A percentile compares a stretch with the other conserved stretches of the same genome.
These are phyloP conservation scores for Rhinocladiella similis DNA, from an alignment of 2,329 filamentous ascomycete genomes.

Conservation along the genomic window DNA sequence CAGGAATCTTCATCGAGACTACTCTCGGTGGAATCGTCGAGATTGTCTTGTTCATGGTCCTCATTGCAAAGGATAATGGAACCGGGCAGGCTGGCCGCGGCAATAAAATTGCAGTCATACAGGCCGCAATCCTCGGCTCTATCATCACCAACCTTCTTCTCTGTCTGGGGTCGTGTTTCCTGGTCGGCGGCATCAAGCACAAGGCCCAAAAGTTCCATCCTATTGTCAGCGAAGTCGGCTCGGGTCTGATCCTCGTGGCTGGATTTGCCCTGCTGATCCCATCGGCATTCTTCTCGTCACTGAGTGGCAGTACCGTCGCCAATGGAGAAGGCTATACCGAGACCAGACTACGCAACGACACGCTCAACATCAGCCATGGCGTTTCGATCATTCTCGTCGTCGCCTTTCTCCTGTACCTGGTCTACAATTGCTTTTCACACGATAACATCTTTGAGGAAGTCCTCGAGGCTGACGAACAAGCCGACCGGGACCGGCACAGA, in stretches of 20 bases:
- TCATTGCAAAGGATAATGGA: slow-evolving; percentile 56
- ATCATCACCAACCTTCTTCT: slow-evolving; percentile 79
- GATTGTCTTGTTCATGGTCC: slow-evolving; percentile 77
- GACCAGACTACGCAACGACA: slow-evolving; percentile 51
- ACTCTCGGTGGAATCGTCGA: slow-evolving; percentile 74
- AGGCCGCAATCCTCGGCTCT: slow-evolving; percentile 80
- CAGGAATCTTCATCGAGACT: slow-evolving; percentile 52
- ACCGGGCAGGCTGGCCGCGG: slow-evolving; percentile 31
- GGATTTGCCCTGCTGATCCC: slow-evolving; percentile 55
- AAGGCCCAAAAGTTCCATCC: slow-evolving; percentile 72
- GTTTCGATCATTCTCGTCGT: slow-evolving; percentile 70
- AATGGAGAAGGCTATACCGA: slow-evolving; percentile 33
- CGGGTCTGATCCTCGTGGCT: slow-evolving; percentile 73
- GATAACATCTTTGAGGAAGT: slow-evolving; percentile 75
- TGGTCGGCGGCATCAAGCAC: slow-evolving; percentile 69
- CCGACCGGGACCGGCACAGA: slow-evolving; percentile 63
- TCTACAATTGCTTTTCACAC: slow-evolving; percentile 75
- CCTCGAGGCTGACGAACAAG: slow-evolving; percentile 68
- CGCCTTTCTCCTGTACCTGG: slow-evolving; percentile 66
- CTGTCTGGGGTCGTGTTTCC: slow-evolving; percentile 78
- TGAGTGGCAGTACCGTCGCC: slow-evolving; percentile 52
- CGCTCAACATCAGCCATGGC: slow-evolving; percentile 67
- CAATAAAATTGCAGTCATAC: slow-evolving; percentile 66
- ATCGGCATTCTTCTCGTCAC: slow-evolving; percentile 48
- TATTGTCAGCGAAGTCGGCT: slow-evolving; percentile 76